Conservation (phyloP, 73 alveolate species). For the Paramecium caudatum region DNA sequence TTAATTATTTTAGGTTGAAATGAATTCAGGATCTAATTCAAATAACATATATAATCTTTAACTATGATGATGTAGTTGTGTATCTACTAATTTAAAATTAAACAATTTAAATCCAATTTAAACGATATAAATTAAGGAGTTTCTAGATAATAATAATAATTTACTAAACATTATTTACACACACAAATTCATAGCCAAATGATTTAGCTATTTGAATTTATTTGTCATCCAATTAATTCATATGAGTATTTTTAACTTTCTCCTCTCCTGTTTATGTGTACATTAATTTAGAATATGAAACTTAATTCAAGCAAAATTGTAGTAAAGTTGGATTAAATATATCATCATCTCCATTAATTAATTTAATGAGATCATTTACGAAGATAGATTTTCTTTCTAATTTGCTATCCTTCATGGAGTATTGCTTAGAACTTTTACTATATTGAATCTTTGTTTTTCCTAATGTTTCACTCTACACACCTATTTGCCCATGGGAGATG, state of each 20-base stretch:
- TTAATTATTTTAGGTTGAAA: not conserved
- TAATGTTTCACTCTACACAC: no score
- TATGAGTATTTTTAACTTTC: conserved; percentile 2
- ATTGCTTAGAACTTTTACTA: not conserved
- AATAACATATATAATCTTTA: conserved; percentile 31
- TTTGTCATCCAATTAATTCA: not conserved
- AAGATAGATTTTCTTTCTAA: not conserved
- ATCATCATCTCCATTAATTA: not conserved
- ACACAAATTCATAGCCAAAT: conserved; percentile 8
- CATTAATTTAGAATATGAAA: not conserved
- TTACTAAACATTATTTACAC: conserved; percentile 28
- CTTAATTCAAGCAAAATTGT: not conserved
- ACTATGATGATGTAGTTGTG: not conserved
- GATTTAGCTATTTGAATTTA: conserved; percentile 5
- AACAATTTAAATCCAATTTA: not conserved
- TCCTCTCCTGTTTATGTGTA: not conserved
- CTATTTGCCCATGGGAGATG: no score
- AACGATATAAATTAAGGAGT: not conserved
- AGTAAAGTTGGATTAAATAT: not conserved
- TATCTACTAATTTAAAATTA: conserved; percentile 5
- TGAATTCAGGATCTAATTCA: conserved; percentile 6
- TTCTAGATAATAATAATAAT: not conserved
- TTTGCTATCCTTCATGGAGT: not conserved
- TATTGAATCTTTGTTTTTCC: no score
- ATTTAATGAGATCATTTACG: not conserved